phyloP scores from a whole-genome alignment of 371 early-diverging fungal genomes.

The Funneliformis caledonium region DNA sequence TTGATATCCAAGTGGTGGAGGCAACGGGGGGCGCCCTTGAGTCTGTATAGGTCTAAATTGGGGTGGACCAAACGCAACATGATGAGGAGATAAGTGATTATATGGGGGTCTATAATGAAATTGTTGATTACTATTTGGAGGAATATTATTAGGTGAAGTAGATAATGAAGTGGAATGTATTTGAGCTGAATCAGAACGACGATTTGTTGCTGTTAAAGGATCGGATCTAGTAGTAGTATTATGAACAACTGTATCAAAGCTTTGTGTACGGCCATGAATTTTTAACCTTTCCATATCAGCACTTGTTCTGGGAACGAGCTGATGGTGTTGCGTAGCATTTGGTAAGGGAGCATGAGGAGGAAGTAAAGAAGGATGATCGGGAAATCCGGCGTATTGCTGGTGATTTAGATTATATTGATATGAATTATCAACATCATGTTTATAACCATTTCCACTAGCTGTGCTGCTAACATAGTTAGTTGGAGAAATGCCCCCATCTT shows the following conservation, averaged over 20 bases:
- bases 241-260: neutral
- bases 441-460: neutral
- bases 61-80: neutral
- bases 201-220: neutral
- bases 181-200: neutral
- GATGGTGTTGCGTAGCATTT: neutral
- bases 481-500: neutral
- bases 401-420: neutral
- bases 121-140: neutral
- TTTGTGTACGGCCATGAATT: neutral
- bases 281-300: neutral
- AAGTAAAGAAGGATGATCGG: neutral
- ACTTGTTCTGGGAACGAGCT: neutral
- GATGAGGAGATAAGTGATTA: neutral
- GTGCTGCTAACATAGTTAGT: neutral
- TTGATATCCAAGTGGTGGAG: constrained; percentile 28
- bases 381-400: neutral
- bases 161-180: neutral
- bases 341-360: neutral
- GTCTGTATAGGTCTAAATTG: constrained; percentile 33
- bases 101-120: neutral
- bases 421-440: neutral
- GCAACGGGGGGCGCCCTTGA: constrained; percentile 36
- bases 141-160: neutral
- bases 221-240: neutral